Conservation (phyloP, 176 grass and related monocot species). For the Ensete ventricosum region DNA sequence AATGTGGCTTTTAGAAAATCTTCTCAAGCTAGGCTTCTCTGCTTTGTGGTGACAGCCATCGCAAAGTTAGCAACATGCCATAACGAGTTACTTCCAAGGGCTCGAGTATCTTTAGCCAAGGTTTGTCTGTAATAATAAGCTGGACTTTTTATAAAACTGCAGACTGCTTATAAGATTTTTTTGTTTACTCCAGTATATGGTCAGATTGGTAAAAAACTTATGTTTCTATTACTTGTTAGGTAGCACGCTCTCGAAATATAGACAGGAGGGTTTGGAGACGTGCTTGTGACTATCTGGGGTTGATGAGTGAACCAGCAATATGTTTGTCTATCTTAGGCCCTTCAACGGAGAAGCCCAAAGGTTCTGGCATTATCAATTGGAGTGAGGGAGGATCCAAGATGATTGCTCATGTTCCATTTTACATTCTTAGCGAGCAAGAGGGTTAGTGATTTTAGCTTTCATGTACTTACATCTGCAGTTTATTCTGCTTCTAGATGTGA, state of each 20-base stretch:
- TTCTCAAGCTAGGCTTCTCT: conserved; percentile 76
- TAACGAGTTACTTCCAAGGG: conserved; percentile 80
- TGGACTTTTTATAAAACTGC: neutral
- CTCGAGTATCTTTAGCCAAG: conserved; percentile 67
- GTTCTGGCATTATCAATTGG: conserved; percentile 87
- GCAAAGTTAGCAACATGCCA: conserved; percentile 89
- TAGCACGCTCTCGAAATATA: conserved; percentile 59
- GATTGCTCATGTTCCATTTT: conserved; percentile 87
- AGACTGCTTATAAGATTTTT: neutral
- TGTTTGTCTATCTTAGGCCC: conserved; percentile 74
- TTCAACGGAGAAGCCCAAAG: conserved; percentile 42
- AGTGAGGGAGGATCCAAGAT: conserved; percentile 71
- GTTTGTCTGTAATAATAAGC: conserved; percentile 28
- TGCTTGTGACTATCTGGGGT: conserved; percentile 85
- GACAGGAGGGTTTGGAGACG: conserved; percentile 79
- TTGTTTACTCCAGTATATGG: neutral
- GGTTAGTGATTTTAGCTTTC: conserved; percentile 27
- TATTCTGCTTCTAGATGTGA: too few relatives aligned
- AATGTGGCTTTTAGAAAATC: conserved; percentile 53
- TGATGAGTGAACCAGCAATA: conserved; percentile 85
- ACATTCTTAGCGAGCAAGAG: conserved; percentile 60
- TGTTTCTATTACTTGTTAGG: conserved; percentile 33
- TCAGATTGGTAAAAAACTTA: conserved; percentile 1
- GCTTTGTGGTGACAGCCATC: conserved; percentile 90
- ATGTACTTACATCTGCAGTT: neutral